Base-by-base conservation (phyloP, 768 basidiomycete species). In the Leccinum boreale region DNA sequence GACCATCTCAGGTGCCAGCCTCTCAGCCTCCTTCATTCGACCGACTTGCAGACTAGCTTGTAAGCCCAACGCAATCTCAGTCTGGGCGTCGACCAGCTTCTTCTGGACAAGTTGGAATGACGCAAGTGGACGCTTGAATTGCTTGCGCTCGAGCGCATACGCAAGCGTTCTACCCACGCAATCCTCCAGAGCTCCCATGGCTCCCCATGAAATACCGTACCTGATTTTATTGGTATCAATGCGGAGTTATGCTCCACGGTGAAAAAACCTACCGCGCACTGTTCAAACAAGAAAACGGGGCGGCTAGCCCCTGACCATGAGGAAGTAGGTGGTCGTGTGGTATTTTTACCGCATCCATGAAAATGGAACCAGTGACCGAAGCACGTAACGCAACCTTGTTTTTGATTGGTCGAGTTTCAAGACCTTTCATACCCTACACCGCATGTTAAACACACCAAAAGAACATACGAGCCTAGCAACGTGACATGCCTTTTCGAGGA, bases 61-160 rank as follows among this genome's bases (percentile, higher is more conserved):
- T 24, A 92, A 75, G 6, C 94, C 92, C 12, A 95, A 77, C 1
- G 88, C 83, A 9, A 86, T 83, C 67, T 97, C 93, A 2, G 87
- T 91, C 62, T 94, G 89, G 12, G 96, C 94, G 62, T 98, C 94
- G 3, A 89, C 94, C 15, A 98, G 81, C 74, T 98, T 98, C 84
- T 96, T 96, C 72, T 98, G 95, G 17, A 98, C 81, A n/a, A 98
- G 86, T 73, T 98, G 96, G 85, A 96, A 98, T 5, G 90, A 89
- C 2, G 92, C 95, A 3, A 98, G 78, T 0, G 94, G 94, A 36
- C 89, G 85, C 23, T 84, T 79, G 77, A 98, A 98, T 73, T 98
- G 96, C 49, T 87, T 82, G 15, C 95, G 83, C 68, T 97, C 92
- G 33, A 97, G 82, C 10, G 93, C 90, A 69, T 98, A 98, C 11